These are phyloP conservation scores for Gyromitra esculenta DNA, from an alignment of 2,329 filamentous ascomycete genomes.

Conservation along the genomic window DNA sequence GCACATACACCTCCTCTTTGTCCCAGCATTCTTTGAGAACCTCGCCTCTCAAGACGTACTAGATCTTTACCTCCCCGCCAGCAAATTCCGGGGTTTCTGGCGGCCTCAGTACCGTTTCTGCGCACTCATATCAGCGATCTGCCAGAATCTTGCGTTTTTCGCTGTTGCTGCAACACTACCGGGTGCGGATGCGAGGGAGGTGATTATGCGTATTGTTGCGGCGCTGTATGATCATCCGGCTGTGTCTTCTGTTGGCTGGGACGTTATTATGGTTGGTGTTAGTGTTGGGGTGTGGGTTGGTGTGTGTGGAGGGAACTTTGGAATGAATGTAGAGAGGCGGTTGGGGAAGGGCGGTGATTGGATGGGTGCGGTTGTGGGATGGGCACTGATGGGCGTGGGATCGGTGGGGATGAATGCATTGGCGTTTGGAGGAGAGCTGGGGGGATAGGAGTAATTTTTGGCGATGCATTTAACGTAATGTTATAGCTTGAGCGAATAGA, in stretches of 20 bases:
- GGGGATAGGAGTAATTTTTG: constrained; percentile 3
- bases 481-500: not conserved
- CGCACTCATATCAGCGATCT: constrained; percentile 14
- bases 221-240: constrained; percentile 29
- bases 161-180: not conserved
- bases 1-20: constrained; percentile 13
- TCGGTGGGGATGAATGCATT: constrained; percentile 26
- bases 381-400: constrained; percentile 26
- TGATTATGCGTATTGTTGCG: constrained; percentile 7
- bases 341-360: constrained; percentile 29
- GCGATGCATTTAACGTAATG: not conserved
- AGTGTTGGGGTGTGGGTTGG: constrained; percentile 39
- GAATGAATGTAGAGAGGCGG: constrained; percentile 4
- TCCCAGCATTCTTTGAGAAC: constrained; percentile 19
- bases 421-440: constrained; percentile 35
- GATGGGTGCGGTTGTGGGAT: constrained; percentile 17
- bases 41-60: constrained; percentile 10
- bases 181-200: constrained; percentile 4
- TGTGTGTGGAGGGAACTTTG: constrained; percentile 29
- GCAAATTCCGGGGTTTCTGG: constrained; percentile 25
- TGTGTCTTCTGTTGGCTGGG: constrained; percentile 37
- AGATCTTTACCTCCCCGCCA: constrained; percentile 11
- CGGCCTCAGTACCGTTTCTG: constrained; percentile 33
- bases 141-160: constrained; percentile 19
- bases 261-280: constrained; percentile 34